Evolutionary conservation across 306 rosid genomes (phyloP), one percentile per base, ranked within the genome.

Genomic region (Gillenia trifoliata): DNA sequence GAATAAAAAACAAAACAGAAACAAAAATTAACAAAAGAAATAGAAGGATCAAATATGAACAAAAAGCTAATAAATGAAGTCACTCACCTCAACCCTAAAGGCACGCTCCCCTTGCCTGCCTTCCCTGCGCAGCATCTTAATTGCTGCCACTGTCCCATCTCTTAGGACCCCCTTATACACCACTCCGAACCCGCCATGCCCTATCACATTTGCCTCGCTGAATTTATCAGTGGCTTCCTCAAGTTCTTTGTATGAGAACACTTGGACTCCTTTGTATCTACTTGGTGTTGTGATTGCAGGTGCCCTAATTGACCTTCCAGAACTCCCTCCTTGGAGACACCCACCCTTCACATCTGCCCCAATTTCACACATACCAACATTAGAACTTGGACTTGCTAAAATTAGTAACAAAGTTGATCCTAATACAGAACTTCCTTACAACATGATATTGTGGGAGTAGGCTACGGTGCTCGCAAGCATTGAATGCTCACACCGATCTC

Each of bases 81-180:
- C 57, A 77, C 78, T 79, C 22, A 95, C 99, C 99, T 95, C 98
- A 75, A 83, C 77, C 85, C 98, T 89, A 87, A 95, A 95, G 60
- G 93, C 89, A 83, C 98, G 99, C 88, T 95, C 99, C 70, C 92
- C 90, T 54, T 90, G 98, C 87, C 85, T 92, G 25, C 99, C 97
- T 30, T 86, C 87, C 75, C 83, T 83, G 3, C 62, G 76, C 63
- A 92, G 65, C 89, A 84, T 79, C 84, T 92, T 95, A 80, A 95
- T 85, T 69, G 98, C 96, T 16, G 89, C 93, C 73, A 84, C 65
- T 33, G 97, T 87, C 22, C 96, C 99, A 88, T 95, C 99, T 41
- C 80, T 71, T 12, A 95, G 79, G 72, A 89, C 88, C 60, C 98
- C 96, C 83, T 81, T 90, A 23, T 87, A 95, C 76, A 90, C 88